phyloP scores from a whole-genome alignment of 2,329 filamentous ascomycete species.

The Talaromyces sp. region DNA sequence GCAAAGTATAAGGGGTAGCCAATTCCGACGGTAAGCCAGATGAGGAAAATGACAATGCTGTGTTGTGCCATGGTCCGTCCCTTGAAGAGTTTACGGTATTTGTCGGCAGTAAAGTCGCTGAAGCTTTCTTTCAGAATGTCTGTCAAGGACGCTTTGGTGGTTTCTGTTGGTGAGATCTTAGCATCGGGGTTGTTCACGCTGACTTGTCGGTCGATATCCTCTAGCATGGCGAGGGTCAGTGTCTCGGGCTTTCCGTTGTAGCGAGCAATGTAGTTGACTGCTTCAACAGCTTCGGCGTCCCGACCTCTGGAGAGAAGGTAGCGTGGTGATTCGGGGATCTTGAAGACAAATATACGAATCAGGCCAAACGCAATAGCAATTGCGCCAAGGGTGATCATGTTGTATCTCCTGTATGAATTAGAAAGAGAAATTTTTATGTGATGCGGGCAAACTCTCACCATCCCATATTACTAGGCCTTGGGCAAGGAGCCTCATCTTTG shows the following conservation, averaged over 20 bases:
- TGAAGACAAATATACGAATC: conserved; percentile 29
- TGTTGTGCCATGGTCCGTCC: conserved; percentile 26
- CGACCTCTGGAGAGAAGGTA: conserved; percentile 30
- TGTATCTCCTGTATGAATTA: conserved; percentile 20
- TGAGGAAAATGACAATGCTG: conserved; percentile 39
- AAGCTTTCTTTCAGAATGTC: conserved; percentile 20
- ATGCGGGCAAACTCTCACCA: neutral
- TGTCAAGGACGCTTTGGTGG: neutral
- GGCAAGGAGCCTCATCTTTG: conserved; percentile 25
- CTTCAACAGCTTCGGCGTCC: conserved; percentile 48
- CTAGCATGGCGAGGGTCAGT: conserved; percentile 23
- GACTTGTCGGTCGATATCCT: neutral
- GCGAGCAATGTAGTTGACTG: conserved; percentile 41
- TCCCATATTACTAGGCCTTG: neutral
- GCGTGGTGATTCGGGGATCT: conserved; percentile 29
- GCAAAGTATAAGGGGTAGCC: conserved; percentile 49
- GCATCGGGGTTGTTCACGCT: neutral
- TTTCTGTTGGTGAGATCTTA: neutral
- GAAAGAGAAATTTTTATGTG: neutral
- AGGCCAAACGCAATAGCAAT: conserved; percentile 27
- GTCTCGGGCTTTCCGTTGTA: conserved; percentile 28
- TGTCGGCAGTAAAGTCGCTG: conserved; percentile 27
- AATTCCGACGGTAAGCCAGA: conserved; percentile 48
- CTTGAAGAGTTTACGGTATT: conserved; percentile 30
- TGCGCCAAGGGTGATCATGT: conserved; percentile 27